phyloP scores from a whole-genome alignment of 164 flowering plant species.

The Amborella trichopoda region DNA sequence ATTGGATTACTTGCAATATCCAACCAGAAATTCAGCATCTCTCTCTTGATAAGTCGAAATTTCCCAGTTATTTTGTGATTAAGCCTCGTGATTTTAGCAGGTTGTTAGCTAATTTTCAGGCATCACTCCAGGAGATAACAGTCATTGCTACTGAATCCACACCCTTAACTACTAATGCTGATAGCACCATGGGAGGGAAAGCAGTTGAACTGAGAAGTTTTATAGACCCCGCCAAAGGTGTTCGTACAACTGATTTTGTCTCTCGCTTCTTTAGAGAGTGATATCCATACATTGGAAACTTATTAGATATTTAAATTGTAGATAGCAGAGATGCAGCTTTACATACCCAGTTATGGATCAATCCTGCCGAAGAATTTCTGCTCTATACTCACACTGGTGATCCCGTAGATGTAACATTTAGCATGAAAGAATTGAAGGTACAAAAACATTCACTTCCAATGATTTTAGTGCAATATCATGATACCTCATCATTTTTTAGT shows the following conservation, averaged over 20 bases:
- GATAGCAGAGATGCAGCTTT: conserved; percentile 66
- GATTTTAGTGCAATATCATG: no score
- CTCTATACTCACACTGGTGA: conserved; percentile 75
- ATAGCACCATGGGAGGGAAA: conserved; percentile 79
- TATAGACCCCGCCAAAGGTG: conserved; percentile 92
- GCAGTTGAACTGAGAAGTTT: conserved; percentile 94
- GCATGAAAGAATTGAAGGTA: conserved; percentile 90
- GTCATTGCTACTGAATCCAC: conserved; percentile 76
- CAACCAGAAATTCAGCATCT: conserved; percentile 90
- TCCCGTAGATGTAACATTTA: conserved; percentile 89
- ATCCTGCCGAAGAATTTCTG: conserved; percentile 90
- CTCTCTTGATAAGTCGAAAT: conserved; percentile 68
- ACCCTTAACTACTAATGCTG: conserved; percentile 50
- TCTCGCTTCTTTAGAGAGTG: not conserved
- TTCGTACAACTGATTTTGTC: not conserved
- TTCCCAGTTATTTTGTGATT: conserved; percentile 72
- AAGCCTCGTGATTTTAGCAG: conserved; percentile 86
- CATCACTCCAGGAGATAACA: conserved; percentile 95
- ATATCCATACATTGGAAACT: not conserved
- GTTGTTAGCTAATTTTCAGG: conserved; percentile 79
- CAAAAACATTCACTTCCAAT: no score
- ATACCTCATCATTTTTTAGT: no score
- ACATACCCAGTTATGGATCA: conserved; percentile 96
- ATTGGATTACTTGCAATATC: conserved; percentile 88
- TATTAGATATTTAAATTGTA: conserved; percentile 18